Base-by-base conservation (phyloP, 1,139 yeast species). In the Hansenula anomala region DNA sequence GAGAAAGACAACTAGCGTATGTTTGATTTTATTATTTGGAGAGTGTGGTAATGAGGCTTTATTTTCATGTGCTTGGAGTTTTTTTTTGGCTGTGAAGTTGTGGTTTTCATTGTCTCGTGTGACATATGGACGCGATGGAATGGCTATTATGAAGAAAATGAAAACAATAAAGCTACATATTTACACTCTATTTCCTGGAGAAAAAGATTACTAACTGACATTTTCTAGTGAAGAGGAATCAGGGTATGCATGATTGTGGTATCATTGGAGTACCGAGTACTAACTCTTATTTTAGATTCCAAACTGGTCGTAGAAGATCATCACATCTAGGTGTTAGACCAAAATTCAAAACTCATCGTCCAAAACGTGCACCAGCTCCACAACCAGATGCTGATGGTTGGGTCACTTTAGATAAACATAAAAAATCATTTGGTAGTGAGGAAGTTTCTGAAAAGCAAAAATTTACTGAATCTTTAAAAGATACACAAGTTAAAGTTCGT, bases 321-420 rank as follows among this genome's bases (percentile, higher is more conserved):
- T 76, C 83, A 10, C 75, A 75, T 49, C 69, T 75, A 32, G 66
- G 64, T 45, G 67, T 50, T 14, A 74, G 67, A 55, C 80, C 80
- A 39, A 66, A 69, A 54, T 70, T 78, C 55, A 71, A 71, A 73
- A 53, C 77, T 73, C 40, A 80, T 75, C 48, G 60, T 59, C 53
- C 57, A 24, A 59, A 35, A 16, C 34, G 36, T 33, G 43, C 44
- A 18, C 41, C 38, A 47, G 65, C 68, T 39, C 73, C 73, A 42
- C 58, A 54, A 43, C 60, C 72, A 20, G 94, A 83, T 56, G 84
- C 80, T 43, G 90, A 84, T 46, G 94, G 94, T 31, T 84, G 92
- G 92, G 84, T 84, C 41, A 80, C 90, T 23, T 67, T 78, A 46
- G 74, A 75, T 51, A 66, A 70, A 49, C 63, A 70, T 44, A 72